Conservation (phyloP, 768 basidiomycete genomes). For the Lactarius tabidus region DNA sequence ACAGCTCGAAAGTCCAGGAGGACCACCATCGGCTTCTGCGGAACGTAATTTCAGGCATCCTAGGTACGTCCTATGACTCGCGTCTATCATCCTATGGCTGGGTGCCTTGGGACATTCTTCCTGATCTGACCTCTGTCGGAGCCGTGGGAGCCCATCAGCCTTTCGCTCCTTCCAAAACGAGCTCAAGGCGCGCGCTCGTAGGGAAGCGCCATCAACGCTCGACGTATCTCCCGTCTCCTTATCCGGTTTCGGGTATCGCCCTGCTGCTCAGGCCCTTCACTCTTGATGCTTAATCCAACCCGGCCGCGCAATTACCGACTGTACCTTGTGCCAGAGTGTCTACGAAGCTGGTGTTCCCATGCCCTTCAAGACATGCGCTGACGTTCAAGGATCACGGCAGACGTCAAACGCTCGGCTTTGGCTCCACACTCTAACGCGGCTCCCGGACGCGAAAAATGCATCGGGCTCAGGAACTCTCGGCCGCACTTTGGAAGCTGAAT, state of each 20-base stretch:
- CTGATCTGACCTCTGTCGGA: constrained; percentile 4
- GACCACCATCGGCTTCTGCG: not conserved
- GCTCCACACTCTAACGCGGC: not conserved
- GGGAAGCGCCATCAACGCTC: not conserved
- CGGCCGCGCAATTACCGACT: constrained; percentile 9
- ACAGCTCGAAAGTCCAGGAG: constrained; percentile 1
- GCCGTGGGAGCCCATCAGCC: not conserved
- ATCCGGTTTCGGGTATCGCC: not conserved
- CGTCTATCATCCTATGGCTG: not conserved
- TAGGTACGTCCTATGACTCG: constrained; percentile 8
- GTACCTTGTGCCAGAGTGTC: constrained; percentile 6
- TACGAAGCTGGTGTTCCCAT: not conserved
- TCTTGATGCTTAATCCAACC: not conserved
- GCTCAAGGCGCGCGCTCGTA: not conserved
- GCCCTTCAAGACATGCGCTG: not conserved
- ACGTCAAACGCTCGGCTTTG: constrained; percentile 8
- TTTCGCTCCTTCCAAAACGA: not conserved
- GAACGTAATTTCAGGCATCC: constrained; percentile 14
- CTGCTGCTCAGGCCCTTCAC: not conserved
- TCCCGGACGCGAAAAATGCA: not conserved
- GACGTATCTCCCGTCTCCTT: not conserved
- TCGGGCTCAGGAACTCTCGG: not conserved
- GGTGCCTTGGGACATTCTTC: constrained; percentile 2
- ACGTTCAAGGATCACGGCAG: constrained; percentile 3
- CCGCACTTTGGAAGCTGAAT: constrained; percentile 3